Evolutionary conservation across 2,329 filamentous ascomycete genomes (phyloP), one percentile per base, ranked within the genome.

Genomic region (Aspergillus neoniger): DNA sequence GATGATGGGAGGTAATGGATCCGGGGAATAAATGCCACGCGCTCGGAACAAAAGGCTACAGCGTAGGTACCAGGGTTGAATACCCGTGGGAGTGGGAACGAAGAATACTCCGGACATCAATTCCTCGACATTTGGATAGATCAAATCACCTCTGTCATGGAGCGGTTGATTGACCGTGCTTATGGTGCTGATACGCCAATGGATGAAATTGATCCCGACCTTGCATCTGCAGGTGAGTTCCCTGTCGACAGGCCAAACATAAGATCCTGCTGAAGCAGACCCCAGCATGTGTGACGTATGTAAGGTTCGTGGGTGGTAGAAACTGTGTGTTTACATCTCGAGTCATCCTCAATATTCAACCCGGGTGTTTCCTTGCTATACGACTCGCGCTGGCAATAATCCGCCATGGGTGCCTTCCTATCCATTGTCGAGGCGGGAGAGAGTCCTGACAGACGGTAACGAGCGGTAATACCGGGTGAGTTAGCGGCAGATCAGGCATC

Each of bases 401-500:
- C 12, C 32, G 32, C 32, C 4, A 36, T 14, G 5, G 5, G 32
- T 36, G 32, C 7, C 25, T 28, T 36, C 10, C 12, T 36, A 14
- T 36, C 5, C 32, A 36, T 14, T 14, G 32, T 36, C 15, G 2
- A 36, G 12, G 12, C 32, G 32, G 32, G 32, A 36, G 32, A 36
- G 10, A 36, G 10, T 14, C 32, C 12, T 36, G 10, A 14, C 12
- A 5, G 32, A 36, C 50, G 39, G 39, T 44, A 53, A 39, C 21
- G 25, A 15, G 6, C 51, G 7, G 21, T 53, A 38, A 39, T 53
- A 44, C 41, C 41, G 41, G 41, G 41, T 44, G 21, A 19, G 38
- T 57, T 65, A 65, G 63, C 53, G 61, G 63, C 63, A 63, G 63
- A 65, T 65, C 63, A 65, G 63, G 63, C 63, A 65, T 61, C 56